phyloP scores from a whole-genome alignment of 805 yeast species.

The Saccharomycopsis babjevae region DNA sequence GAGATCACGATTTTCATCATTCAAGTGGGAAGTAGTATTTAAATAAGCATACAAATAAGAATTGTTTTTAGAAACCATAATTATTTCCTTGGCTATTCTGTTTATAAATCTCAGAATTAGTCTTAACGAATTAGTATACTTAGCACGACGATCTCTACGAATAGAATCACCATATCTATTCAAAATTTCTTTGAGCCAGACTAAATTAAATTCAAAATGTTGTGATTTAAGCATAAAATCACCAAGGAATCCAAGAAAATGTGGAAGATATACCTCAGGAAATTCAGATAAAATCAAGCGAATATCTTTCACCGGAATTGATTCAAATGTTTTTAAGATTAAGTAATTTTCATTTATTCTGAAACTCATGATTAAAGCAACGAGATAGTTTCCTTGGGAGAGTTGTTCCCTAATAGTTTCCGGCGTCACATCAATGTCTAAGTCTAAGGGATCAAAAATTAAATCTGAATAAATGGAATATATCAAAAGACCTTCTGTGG shows the following conservation, averaged over 20 bases:
- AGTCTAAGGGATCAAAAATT: slow-evolving; percentile 87
- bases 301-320: slow-evolving; percentile 62
- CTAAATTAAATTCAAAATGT: slow-evolving; percentile 73
- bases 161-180: slow-evolving; percentile 72
- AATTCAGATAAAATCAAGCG: slow-evolving; percentile 54
- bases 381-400: slow-evolving; percentile 46
- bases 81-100: slow-evolving; percentile 67
- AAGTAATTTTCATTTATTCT: slow-evolving; percentile 75
- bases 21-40: slow-evolving; percentile 4
- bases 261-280: slow-evolving; percentile 67
- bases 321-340: slow-evolving; percentile 63
- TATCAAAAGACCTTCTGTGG: slow-evolving; percentile 85
- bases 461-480: slow-evolving; percentile 68
- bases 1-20: slow-evolving; percentile 20
- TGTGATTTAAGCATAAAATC: slow-evolving; percentile 56
- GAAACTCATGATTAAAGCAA: slow-evolving; percentile 86
- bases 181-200: slow-evolving; percentile 69
- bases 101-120: slow-evolving; percentile 67
- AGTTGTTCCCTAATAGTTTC: slow-evolving; percentile 56
- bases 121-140: slow-evolving; percentile 54
- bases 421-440: slow-evolving; percentile 88
- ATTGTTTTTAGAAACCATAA: slow-evolving; percentile 41
- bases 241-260: slow-evolving; percentile 61
- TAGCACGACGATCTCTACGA: slow-evolving; percentile 41
- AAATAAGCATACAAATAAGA: slow-evolving; percentile 42